Percentiles rank a stretch among this genome's conserved stretches.
Conservation (phyloP, 805 yeast genomes). For the Candida hungchunana region DNA sequence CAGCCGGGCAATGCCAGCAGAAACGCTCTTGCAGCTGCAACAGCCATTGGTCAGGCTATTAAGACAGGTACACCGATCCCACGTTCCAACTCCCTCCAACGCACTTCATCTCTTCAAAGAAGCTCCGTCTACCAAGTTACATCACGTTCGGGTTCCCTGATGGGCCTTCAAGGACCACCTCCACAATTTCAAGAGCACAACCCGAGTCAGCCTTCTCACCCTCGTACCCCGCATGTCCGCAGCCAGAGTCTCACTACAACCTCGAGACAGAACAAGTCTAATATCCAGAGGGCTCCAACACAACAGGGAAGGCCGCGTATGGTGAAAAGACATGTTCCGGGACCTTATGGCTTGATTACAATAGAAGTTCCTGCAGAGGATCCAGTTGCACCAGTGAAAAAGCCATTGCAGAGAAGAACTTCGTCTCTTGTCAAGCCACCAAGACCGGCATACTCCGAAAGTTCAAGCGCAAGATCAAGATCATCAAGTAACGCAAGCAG, state of each 20-base stretch:
- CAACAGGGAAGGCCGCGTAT: conserved; percentile 19
- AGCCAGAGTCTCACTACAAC: conserved; percentile 16
- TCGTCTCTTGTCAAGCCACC: conserved; percentile 14
- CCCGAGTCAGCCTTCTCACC: neutral
- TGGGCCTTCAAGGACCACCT: conserved; percentile 23
- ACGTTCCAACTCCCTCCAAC: conserved; percentile 26
- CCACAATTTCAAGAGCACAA: conserved; percentile 11
- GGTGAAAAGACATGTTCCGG: conserved; percentile 66
- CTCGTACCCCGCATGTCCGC: conserved; percentile 1
- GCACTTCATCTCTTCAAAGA: conserved; percentile 20
- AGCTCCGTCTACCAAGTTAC: conserved; percentile 7
- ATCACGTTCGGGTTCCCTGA: conserved; percentile 20
- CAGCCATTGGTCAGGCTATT: conserved; percentile 48
- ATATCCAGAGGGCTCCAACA: conserved; percentile 1
- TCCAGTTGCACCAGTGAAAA: conserved; percentile 16
- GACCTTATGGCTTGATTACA: conserved; percentile 64
- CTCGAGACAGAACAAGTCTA: conserved; percentile 2
- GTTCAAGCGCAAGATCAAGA: conserved; percentile 7
- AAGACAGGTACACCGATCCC: conserved; percentile 31
- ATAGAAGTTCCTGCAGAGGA: conserved; percentile 59
- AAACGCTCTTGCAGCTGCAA: conserved; percentile 62
- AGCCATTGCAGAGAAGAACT: conserved; percentile 9
- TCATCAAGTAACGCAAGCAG: conserved; percentile 14
- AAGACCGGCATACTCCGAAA: conserved; percentile 7
- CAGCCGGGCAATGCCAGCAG: conserved; percentile 32